Conservation (phyloP, 2,329 filamentous ascomycete species). For the Claviceps paspali region DNA sequence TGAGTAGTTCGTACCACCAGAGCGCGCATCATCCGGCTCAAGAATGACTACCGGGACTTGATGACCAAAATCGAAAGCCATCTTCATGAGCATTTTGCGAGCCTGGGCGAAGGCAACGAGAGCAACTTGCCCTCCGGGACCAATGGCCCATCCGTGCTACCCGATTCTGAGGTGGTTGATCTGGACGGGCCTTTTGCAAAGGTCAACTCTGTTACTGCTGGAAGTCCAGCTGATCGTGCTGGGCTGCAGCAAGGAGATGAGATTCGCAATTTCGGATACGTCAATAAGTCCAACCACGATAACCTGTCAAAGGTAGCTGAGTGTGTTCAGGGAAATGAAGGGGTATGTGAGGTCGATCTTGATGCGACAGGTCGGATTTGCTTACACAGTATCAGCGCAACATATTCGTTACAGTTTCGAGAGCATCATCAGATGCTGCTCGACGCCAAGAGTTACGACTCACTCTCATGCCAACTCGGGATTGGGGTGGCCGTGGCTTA, state of each 20-base stretch:
- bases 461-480: conserved; percentile 56
- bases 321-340: conserved; percentile 77
- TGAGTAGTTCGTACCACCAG: conserved; percentile 77
- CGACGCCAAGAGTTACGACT: conserved; percentile 46
- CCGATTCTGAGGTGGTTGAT: conserved; percentile 14
- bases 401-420: conserved; percentile 53
- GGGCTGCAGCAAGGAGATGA: conserved; percentile 69
- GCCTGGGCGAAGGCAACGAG: conserved; percentile 37
- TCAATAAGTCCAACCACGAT: conserved; percentile 75
- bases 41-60: conserved; percentile 84
- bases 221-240: conserved; percentile 69
- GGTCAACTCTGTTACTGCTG: conserved; percentile 66
- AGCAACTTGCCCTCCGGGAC: conserved; percentile 8
- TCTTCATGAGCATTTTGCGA: conserved; percentile 85
- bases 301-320: conserved; percentile 74
- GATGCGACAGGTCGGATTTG: too few species aligned
- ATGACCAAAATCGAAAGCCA: conserved; percentile 73
- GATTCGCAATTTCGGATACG: conserved; percentile 72
- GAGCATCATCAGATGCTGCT: conserved; percentile 26
- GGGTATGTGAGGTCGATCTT: too few species aligned
- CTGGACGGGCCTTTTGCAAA: conserved; percentile 53
- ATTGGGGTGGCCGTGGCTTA: conserved; percentile 84
- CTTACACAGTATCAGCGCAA: too few species aligned
- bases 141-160: conserved; percentile 15
- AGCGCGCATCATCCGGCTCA: conserved; percentile 72